Percentiles rank a stretch among this genome's conserved stretches.
Conservation (phyloP, 176 grass and related monocot genomes). For the Luzula sylvatica region DNA sequence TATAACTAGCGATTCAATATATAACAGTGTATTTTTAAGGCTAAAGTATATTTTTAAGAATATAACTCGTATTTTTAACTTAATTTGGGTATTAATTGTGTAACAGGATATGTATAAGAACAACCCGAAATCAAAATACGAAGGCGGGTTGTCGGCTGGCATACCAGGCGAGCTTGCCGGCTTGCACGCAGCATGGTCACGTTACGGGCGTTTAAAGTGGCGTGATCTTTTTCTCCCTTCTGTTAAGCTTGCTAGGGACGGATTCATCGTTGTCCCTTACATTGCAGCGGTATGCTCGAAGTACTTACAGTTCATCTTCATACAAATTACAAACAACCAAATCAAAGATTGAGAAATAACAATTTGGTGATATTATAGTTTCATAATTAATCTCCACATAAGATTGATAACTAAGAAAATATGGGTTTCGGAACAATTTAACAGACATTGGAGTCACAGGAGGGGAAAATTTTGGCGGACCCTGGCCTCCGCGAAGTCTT, state of each 20-base stretch:
- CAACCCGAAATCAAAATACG: slow-evolving; percentile 38
- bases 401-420: too few species aligned
- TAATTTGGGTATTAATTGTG: not conserved
- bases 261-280: slow-evolving; percentile 33
- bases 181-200: slow-evolving; percentile 55
- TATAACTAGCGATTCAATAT: too few species aligned
- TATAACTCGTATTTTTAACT: not conserved
- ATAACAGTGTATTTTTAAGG: too few species aligned
- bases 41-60: not conserved
- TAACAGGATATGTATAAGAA: slow-evolving; percentile 69
- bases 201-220: slow-evolving; percentile 60
- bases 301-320: too few species aligned
- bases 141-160: slow-evolving; percentile 63
- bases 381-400: too few species aligned
- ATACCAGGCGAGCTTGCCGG: slow-evolving; percentile 81
- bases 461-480: slow-evolving; percentile 40
- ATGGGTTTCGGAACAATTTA: too few species aligned
- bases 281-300: slow-evolving; percentile 19
- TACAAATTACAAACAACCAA: too few species aligned
- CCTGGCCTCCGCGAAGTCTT: slow-evolving; percentile 61
- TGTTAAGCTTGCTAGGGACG: slow-evolving; percentile 56
- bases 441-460: slow-evolving; percentile 17
- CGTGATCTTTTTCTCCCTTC: slow-evolving; percentile 55
- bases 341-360: too few species aligned
- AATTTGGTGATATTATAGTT: too few species aligned